Base-by-base conservation (phyloP, 1,284 basidiomycete species). In the Moesziomyces antarcticus region DNA sequence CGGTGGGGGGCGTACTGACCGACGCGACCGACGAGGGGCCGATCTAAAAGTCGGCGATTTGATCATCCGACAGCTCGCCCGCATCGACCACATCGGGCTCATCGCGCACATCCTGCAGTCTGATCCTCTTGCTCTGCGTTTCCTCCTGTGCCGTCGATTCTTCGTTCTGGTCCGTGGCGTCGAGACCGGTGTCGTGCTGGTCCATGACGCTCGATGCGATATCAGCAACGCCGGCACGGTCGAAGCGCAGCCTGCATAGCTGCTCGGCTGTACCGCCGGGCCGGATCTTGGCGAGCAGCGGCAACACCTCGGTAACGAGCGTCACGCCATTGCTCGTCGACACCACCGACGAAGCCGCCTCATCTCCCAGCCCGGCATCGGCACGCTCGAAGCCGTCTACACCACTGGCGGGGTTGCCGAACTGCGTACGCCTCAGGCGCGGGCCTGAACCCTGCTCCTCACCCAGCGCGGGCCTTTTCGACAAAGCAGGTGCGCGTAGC, bases 1-100 rank as follows among this genome's bases (percentile, higher is more conserved):
- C 37, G 37, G 16, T 11, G 37, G 11, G 5, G 33, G 11, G 35
- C 2, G 0, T n/a, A 50, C 41, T 40, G 21, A 40, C 40, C 40
- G 41, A 52, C n/a, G 21, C 16, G 40, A 24, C 27, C n/a, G 25
- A 22, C 21, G 16, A 20, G n/a, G 11, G 30, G 27, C 5, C 21
- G 37, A 25, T 24, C 57, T 44, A 74, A 24, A 66, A 74, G 7
- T 74, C 72, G 22, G 18, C 66, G 41, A 74, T 74, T 40, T 74
- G 67, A 51, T 74, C 72, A 20, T 74, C 72, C 3, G 58, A 62
- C 1, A 74, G 42, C 18, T 40, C 37, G 37, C 37, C 37, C 6
- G 37, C 14, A 18, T 40, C 37, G 14, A 18, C 13, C 6, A 3
- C 37, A n/a, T 62, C 49, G 27, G 66, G 22, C 16, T 58, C 64